Base-by-base conservation (phyloP, 2,329 filamentous ascomycete genomes). In the Hymenoscyphus occultus region DNA sequence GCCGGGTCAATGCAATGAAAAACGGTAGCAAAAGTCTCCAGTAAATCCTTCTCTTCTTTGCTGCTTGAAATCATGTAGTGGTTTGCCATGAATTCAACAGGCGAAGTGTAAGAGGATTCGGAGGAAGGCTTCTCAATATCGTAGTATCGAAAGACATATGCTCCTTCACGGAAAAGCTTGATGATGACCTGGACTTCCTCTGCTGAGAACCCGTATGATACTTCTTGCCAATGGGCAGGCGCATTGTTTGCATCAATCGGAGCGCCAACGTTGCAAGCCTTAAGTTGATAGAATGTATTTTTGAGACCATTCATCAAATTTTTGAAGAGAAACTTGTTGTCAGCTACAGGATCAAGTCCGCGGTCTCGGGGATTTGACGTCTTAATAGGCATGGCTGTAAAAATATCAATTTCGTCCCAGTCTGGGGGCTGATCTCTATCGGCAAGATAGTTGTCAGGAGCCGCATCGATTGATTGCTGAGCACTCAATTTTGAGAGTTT, bases 371-470 rank as follows among this genome's bases (percentile, higher is more conserved):
- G 91, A 73, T 95, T 97, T 0, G 92, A 91, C 0, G 92, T 95
- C 79, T 96, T 97, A 79, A 99, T 98, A 0, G 95, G 96, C 74
- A 94, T 95, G 1, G 95, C 95, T 56, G 86, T 91, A 79, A 98
- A 99, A 59, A 99, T 97, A 77, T 99, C 96, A 51, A 95, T 94
- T 77, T 98, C 93, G 73, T 99, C 96, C 93, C 95, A 99, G 68
- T 97, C 93, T 0, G 95, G 95, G 4, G 87, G 87, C 39, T 86
- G 81, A 39, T 94, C 88, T 75, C 90, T 89, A 63, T 96, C 91
- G 0, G 93, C 91, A 62, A 97, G 85, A 72, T 93, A 96, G 58
- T 90, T 90, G 70, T 98, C 95, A 0, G 85, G 80, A 0, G 82
- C 83, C 2, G 87, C 84, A 68, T 90, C 87, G 40, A 81, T 79